Evolutionary conservation across 352 stramenopile genomes (phyloP).

Genomic region (Globisporangium orthogonon): DNA sequence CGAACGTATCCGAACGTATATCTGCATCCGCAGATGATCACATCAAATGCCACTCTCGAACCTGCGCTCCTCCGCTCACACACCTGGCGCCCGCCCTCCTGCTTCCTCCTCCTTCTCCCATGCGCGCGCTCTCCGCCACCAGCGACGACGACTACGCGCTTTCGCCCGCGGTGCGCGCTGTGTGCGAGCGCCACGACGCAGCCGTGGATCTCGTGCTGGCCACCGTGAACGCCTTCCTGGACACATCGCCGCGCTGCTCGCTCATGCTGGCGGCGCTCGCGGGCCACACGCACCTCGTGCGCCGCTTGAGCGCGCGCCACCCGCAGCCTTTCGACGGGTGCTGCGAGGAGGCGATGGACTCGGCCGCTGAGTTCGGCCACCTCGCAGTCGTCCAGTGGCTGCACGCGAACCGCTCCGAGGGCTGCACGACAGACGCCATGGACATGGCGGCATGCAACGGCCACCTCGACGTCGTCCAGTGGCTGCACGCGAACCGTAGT

Average conservation of each 20-base stretch:
- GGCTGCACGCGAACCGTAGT: slow-evolving; percentile 22
- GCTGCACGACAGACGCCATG: slow-evolving; percentile 28
- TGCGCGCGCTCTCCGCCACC: background rate
- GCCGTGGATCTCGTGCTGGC: slow-evolving; percentile 44
- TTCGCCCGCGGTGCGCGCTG: slow-evolving; percentile 44
- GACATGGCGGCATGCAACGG: slow-evolving; percentile 25
- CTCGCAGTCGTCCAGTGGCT: slow-evolving; percentile 28
- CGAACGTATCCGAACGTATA: background rate
- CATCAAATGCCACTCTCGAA: background rate
- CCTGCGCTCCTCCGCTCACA: background rate
- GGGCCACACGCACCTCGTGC: slow-evolving; percentile 45
- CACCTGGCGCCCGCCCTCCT: no score
- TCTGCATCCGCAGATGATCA: background rate
- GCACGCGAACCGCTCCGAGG: slow-evolving; percentile 21
- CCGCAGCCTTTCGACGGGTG: slow-evolving; percentile 20
- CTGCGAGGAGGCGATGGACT: slow-evolving; percentile 23
- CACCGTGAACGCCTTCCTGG: slow-evolving; percentile 45
- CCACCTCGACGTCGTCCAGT: slow-evolving; percentile 22
- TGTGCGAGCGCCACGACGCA: slow-evolving; percentile 35
- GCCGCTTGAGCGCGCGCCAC: slow-evolving; percentile 40
- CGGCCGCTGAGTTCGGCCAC: slow-evolving; percentile 20
- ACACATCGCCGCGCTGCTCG: slow-evolving; percentile 42
- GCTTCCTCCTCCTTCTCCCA: background rate
- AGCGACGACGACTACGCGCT: slow-evolving; percentile 4
- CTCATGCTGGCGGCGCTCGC: slow-evolving; percentile 43